Base-by-base conservation (phyloP, 2,329 filamentous ascomycete species). In the Colletotrichum lini region DNA sequence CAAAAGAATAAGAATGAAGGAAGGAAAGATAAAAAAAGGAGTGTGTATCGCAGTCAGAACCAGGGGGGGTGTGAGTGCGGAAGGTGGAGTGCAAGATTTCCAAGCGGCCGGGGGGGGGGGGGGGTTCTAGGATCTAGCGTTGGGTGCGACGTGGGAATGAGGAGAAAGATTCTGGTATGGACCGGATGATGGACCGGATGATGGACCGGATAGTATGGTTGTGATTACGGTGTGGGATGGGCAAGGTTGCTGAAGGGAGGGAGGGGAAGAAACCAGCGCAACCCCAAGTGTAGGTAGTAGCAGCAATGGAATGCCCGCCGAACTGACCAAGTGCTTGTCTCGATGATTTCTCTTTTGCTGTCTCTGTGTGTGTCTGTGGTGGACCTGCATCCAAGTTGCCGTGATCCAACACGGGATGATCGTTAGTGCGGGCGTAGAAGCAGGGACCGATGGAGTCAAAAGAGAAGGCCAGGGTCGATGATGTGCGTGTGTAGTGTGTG, bases 341-440 rank as follows among this genome's bases (percentile, higher is more conserved):
- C 40, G 26, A 26, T 26, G 26, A 4, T 26, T 4, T 26, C 26
- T 26, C 26, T 26, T 26, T 26, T 26, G 26, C 26, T 4, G 26
- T 26, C 26, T 26, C 26, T 26, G 26, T 67, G 47, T 56, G 66
- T 65, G 40, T 75, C 30, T 70, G 54, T 64, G 74, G 54, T 64
- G 74, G 72, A 74, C 67, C 74, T 73, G 74, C 73, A 72, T 76
- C 73, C 70, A 60, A 61, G 30, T 72, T 58, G 52, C 60, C 54
- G 54, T 70, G 61, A 72, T 69, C 72, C 71, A 69, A 73, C 68
- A 70, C 73, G 74, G 74, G 71, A 75, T 70, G 68, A 73, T 70
- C 73, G 72, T 68, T 76, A 75, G 74, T 75, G 74, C 74, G 74
- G 74, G 73, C 73, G 74, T 72, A 70, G 57, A 65, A 44, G 60